These are phyloP conservation scores for Colletotrichum sp. DNA, from an alignment of 2,329 filamentous ascomycete species.

Conservation along the genomic window DNA sequence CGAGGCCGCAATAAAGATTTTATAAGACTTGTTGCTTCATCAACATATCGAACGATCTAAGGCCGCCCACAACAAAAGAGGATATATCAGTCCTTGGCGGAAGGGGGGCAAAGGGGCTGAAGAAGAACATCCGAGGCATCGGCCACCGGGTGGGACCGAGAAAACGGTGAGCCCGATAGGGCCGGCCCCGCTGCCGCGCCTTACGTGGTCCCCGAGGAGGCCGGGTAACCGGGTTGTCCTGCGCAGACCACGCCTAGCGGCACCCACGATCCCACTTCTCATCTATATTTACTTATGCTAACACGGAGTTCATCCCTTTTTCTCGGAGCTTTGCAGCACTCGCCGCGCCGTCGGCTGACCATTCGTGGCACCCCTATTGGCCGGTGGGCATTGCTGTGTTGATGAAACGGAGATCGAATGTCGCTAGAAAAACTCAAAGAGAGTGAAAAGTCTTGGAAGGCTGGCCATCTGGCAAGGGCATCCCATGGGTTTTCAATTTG, in stretches of 20 bases:
- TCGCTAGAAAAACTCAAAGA: not conserved
- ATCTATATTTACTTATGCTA: not conserved
- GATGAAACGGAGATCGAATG: not conserved
- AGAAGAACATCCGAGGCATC: not conserved
- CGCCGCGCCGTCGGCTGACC: not conserved
- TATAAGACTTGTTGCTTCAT: not conserved
- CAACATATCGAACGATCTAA: not conserved
- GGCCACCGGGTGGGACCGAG: not conserved
- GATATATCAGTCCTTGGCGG: not conserved
- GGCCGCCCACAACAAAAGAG: not conserved
- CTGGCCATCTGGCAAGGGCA: not conserved
- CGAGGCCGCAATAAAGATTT: not conserved
- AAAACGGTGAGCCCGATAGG: conserved; percentile 1
- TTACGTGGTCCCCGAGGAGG: not conserved
- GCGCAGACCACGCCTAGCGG: not conserved
- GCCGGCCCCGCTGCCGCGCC: not conserved
- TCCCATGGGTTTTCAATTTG: not conserved
- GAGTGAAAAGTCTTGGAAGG: not conserved
- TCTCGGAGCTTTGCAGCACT: not conserved
- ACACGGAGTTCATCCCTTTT: not conserved
- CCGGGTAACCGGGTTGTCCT: not conserved
- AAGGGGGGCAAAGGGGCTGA: not conserved
- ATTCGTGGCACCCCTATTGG: not conserved
- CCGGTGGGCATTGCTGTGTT: not conserved
- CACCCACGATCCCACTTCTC: not conserved